A percentile compares a stretch with the other conserved stretches of the same genome.
phyloP scores from a whole-genome alignment of 306 rosid genomes.

The Cucumis cinereus region DNA sequence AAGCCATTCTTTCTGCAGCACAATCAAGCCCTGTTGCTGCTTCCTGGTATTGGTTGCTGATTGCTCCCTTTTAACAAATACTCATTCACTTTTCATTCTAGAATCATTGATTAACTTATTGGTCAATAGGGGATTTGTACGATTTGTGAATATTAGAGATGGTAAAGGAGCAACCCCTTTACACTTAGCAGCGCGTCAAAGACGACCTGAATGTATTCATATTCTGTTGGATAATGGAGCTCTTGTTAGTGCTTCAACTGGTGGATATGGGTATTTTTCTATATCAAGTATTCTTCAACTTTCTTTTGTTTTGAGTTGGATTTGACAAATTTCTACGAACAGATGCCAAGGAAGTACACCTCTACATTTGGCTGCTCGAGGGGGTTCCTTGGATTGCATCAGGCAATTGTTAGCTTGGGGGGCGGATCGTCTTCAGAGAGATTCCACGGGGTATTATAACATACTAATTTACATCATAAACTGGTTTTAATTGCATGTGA shows the following conservation, averaged over 20 bases:
- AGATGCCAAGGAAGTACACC: constrained; percentile 91
- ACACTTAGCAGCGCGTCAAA: constrained; percentile 87
- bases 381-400: constrained; percentile 84
- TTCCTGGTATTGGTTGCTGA: constrained; percentile 44
- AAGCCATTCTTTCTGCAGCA: constrained; percentile 74
- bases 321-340: constrained; percentile 24
- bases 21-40: constrained; percentile 76
- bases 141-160: constrained; percentile 93
- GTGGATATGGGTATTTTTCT: constrained; percentile 63
- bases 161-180: constrained; percentile 85
- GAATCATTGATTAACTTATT: neutral
- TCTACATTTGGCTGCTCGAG: constrained; percentile 95
- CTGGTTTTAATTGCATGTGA: neutral
- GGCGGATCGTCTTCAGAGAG: constrained; percentile 88
- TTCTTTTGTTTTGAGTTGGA: constrained; percentile 7
- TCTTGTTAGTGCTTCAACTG: constrained; percentile 77
- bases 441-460: constrained; percentile 65
- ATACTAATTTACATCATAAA: neutral
- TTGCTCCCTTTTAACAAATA: neutral
- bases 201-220: constrained; percentile 69
- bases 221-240: constrained; percentile 75
- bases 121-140: constrained; percentile 63
- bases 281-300: neutral
- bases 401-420: constrained; percentile 91
- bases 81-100: neutral